Evolutionary conservation across 2,329 filamentous ascomycete species (phyloP).

Genomic region (Ceratocystis harringtonii): DNA sequence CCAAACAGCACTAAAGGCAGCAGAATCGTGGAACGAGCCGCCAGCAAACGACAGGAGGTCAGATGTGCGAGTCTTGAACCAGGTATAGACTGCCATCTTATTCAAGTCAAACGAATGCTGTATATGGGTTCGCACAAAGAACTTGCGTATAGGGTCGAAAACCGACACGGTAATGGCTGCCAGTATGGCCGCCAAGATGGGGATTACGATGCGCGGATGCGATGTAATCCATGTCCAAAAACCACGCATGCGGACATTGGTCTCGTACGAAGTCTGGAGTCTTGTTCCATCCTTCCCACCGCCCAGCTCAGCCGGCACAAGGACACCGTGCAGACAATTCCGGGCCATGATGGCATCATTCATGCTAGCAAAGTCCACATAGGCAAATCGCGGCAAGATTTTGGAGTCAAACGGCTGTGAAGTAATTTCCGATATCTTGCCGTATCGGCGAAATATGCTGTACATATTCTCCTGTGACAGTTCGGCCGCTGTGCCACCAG

Average conservation of each 20-base stretch:
- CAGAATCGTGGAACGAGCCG: constrained; percentile 43
- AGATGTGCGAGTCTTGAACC: constrained; percentile 60
- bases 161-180: constrained; percentile 73
- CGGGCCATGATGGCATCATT: constrained; percentile 74
- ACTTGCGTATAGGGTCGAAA: constrained; percentile 87
- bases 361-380: constrained; percentile 58
- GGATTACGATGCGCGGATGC: constrained; percentile 80
- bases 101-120: constrained; percentile 60
- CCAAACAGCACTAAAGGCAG: constrained; percentile 68
- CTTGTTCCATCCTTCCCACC: constrained; percentile 63
- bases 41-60: constrained; percentile 46
- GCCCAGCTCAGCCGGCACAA: constrained; percentile 51
- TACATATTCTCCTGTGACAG: constrained; percentile 78
- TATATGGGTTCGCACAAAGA: constrained; percentile 81
- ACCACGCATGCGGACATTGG: constrained; percentile 59
- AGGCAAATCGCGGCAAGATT: constrained; percentile 62
- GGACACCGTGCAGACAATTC: constrained; percentile 80
- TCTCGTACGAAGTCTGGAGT: constrained; percentile 71
- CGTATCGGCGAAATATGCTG: constrained; percentile 74
- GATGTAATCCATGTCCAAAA: constrained; percentile 75
- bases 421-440: constrained; percentile 75
- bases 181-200: constrained; percentile 62
- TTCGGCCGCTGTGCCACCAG: constrained; percentile 41
- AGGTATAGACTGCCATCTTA: constrained; percentile 59
- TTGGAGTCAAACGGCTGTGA: constrained; percentile 78